Percentiles rank a stretch among this genome's conserved stretches.
Evolutionary conservation across 768 basidiomycete species (phyloP).

Genomic region (Suillus sp.): DNA sequence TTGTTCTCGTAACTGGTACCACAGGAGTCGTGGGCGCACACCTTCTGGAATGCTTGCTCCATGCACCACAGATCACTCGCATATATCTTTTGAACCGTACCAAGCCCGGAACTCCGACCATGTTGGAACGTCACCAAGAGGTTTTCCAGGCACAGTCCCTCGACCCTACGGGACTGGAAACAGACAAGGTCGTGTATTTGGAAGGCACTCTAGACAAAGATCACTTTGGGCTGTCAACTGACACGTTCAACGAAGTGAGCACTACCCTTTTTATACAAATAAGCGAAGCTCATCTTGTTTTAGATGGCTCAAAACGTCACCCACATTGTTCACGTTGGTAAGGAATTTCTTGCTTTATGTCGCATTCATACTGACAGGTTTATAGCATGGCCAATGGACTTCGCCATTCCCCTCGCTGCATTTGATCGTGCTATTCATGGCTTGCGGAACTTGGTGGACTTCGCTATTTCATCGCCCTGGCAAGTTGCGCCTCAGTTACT

Average conservation of each 20-base stretch:
- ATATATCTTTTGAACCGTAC: constrained; percentile 32
- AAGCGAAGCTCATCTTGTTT: neutral
- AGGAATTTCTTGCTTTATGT: neutral
- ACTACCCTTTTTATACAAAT: neutral
- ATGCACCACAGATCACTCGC: constrained; percentile 7
- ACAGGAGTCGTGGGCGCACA: constrained; percentile 31
- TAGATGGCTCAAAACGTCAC: constrained; percentile 9
- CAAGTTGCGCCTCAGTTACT: constrained; percentile 25
- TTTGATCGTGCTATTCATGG: constrained; percentile 33
- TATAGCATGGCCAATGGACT: constrained; percentile 43
- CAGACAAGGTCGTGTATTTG: constrained; percentile 32
- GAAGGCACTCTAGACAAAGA: constrained; percentile 19
- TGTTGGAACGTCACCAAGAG: constrained; percentile 25
- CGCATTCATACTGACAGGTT: constrained; percentile 4
- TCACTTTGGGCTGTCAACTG: neutral
- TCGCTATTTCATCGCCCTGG: constrained; percentile 29
- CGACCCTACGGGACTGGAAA: constrained; percentile 24
- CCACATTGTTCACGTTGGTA: constrained; percentile 12
- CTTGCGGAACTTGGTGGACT: constrained; percentile 36
- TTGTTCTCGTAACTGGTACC: constrained; percentile 34
- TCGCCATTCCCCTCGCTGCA: constrained; percentile 35
- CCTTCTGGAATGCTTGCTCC: constrained; percentile 17
- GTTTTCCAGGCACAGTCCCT: constrained; percentile 32
- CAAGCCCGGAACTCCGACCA: constrained; percentile 9
- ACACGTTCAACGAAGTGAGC: neutral